phyloP scores from a whole-genome alignment of 805 yeast genomes.

The Ogataea philodendri region DNA sequence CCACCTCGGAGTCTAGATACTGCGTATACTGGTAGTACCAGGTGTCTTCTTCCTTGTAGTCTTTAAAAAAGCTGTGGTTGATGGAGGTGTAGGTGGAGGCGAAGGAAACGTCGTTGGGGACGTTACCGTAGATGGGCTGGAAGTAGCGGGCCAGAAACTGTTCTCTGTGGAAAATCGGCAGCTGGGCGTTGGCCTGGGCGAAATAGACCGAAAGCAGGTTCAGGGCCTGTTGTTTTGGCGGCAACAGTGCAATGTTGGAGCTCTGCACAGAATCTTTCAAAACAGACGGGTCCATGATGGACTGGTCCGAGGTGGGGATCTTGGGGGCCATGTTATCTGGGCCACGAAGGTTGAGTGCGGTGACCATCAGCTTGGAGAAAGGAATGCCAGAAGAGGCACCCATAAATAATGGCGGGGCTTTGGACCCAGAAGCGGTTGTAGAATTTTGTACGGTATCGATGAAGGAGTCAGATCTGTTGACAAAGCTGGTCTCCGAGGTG shows the following conservation, averaged over 20 bases:
- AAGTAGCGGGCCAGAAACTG: conserved; percentile 64
- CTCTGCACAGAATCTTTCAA: conserved; percentile 24
- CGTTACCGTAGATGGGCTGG: conserved; percentile 75
- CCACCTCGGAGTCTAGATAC: conserved; percentile 31
- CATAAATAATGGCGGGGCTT: conserved; percentile 37
- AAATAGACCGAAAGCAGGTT: conserved; percentile 63
- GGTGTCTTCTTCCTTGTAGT: conserved; percentile 36
- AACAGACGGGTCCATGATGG: conserved; percentile 30
- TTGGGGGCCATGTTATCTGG: conserved; percentile 12
- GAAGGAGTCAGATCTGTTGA: conserved; percentile 7
- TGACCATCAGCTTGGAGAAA: conserved; percentile 72
- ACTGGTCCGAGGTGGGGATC: conserved; percentile 13
- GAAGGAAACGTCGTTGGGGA: conserved; percentile 51
- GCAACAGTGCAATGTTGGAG: conserved; percentile 50
- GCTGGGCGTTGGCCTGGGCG: conserved; percentile 76
- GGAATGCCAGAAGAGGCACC: conserved; percentile 62
- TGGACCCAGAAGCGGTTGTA: conserved; percentile 32
- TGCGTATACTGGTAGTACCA: conserved; percentile 47
- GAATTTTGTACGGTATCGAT: conserved; percentile 29
- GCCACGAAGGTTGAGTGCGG: conserved; percentile 64
- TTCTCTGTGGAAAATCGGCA: conserved; percentile 83
- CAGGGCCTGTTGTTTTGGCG: conserved; percentile 70
- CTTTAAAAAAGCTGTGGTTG: conserved; percentile 33
- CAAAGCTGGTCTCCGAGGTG: conserved; percentile 1
- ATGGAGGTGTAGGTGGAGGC: conserved; percentile 58